Evolutionary conservation across 2,329 filamentous ascomycete genomes (phyloP).

Genomic region (Talaromyces islandicus): DNA sequence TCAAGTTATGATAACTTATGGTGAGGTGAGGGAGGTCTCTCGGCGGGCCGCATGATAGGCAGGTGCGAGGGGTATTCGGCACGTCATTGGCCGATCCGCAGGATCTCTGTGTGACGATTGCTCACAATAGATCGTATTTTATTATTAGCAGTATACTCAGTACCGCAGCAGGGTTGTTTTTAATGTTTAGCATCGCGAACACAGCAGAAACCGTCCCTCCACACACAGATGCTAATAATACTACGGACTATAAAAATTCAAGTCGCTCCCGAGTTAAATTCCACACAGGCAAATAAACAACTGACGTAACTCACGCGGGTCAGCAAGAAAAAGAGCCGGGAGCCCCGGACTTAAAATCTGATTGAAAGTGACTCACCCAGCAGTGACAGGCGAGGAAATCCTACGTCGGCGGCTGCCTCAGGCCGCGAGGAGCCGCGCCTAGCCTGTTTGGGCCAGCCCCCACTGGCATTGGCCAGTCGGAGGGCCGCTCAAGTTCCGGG

Average conservation of each 20-base stretch:
- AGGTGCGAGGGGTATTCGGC: neutral
- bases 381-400: too few species aligned
- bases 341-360: neutral
- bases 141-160: too few species aligned
- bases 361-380: neutral
- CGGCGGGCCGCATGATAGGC: neutral
- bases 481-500: neutral
- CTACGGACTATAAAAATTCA: too few species aligned
- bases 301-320: neutral
- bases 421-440: neutral
- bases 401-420: neutral
- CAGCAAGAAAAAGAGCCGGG: conserved; percentile 9
- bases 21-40: neutral
- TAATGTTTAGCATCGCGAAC: too few species aligned
- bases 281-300: neutral
- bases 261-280: too few species aligned
- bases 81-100: neutral
- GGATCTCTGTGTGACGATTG: too few species aligned
- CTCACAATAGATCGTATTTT: too few species aligned
- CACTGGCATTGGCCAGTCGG: neutral
- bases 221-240: too few species aligned
- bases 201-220: too few species aligned
- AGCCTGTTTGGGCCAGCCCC: neutral
- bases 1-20: too few species aligned
- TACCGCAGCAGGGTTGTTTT: too few species aligned